Conservation (phyloP, 768 basidiomycete species). For the Xerocomus brunneocitrinus region DNA sequence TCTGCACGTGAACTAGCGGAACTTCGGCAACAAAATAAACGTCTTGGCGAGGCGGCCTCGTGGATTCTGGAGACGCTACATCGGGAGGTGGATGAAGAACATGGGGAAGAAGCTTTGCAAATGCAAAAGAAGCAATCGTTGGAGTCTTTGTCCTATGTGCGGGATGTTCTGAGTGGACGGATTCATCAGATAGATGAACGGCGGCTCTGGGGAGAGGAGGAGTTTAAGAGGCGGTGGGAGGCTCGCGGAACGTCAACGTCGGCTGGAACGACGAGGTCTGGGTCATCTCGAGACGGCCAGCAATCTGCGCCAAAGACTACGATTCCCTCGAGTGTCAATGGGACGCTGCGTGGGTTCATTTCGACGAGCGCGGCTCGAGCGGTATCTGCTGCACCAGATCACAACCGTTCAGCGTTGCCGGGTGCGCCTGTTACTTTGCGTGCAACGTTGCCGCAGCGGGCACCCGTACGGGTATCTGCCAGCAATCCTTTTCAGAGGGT, state of each 20-base stretch:
- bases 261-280: conserved; percentile 8
- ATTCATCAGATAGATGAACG: conserved; percentile 58
- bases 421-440: conserved; percentile 9
- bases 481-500: conserved; percentile 30
- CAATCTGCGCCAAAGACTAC: conserved; percentile 10
- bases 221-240: conserved; percentile 37
- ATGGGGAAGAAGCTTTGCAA: conserved; percentile 38
- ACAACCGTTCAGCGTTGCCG: conserved; percentile 8
- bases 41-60: conserved; percentile 62
- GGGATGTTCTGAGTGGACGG: conserved; percentile 63
- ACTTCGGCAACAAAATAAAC: conserved; percentile 53
- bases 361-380: conserved; percentile 13
- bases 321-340: conserved; percentile 18
- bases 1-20: conserved; percentile 59
- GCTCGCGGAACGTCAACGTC: conserved; percentile 22
- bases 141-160: conserved; percentile 71
- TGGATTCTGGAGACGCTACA: conserved; percentile 74
- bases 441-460: conserved; percentile 13
- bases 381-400: conserved; percentile 4
- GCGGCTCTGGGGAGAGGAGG: conserved; percentile 55
- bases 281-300: conserved; percentile 14
- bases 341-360: conserved; percentile 17
- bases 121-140: conserved; percentile 56
- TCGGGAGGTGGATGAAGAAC: conserved; percentile 41
- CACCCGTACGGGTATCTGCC: conserved; percentile 22